A percentile compares a stretch with the other conserved stretches of the same genome.
These are phyloP conservation scores for Lyophyllum semitale DNA, from an alignment of 768 basidiomycete genomes.

Conservation along the genomic window DNA sequence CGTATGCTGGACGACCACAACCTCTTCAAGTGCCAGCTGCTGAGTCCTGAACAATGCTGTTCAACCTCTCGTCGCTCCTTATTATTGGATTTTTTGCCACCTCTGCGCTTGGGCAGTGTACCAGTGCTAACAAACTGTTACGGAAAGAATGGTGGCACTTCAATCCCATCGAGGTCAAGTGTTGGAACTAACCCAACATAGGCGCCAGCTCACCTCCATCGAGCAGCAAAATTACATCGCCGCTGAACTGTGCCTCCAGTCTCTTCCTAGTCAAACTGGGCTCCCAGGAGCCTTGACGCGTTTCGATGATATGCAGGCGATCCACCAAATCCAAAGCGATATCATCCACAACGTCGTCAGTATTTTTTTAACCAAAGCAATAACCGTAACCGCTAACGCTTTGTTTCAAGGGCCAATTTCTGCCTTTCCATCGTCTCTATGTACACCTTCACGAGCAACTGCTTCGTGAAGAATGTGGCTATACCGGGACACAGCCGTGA, in stretches of 20 bases:
- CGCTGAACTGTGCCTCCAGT: neutral
- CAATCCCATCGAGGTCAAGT: no score
- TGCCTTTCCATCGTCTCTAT: neutral
- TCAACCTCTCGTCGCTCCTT: neutral
- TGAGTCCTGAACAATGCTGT: neutral
- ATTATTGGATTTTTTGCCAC: neutral
- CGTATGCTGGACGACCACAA: neutral
- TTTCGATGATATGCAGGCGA: slow-evolving; percentile 1
- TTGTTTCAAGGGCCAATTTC: neutral
- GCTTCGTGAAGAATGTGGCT: neutral
- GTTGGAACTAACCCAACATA: neutral
- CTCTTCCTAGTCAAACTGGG: neutral
- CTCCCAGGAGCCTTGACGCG: neutral
- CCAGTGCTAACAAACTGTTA: neutral
- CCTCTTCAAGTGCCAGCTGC: neutral
- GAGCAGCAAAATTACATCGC: slow-evolving; percentile 1
- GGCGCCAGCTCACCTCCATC: neutral
- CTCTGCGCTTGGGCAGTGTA: neutral
- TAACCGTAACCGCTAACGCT: neutral
- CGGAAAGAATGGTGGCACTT: slow-evolving; percentile 1
- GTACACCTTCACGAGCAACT: neutral
- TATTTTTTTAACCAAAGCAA: no score
- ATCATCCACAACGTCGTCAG: slow-evolving; percentile 1
- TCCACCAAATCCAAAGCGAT: neutral
- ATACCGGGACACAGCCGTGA: neutral